Percentiles rank a stretch among this genome's conserved stretches.
Conservation (phyloP, 2,329 filamentous ascomycete genomes). For the Monilinia laxa region DNA sequence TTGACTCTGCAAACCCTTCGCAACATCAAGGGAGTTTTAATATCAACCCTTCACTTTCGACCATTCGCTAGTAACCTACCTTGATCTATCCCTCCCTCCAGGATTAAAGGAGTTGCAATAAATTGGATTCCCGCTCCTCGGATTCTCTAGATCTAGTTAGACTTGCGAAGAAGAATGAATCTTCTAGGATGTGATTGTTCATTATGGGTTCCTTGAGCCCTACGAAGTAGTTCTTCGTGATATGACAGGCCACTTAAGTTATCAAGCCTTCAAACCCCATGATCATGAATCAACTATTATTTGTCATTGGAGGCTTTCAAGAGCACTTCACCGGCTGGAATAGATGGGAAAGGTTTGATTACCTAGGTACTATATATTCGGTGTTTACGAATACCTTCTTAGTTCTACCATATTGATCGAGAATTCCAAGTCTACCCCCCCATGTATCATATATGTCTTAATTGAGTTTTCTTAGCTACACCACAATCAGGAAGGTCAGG, state of each 20-base stretch:
- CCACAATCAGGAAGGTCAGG: neutral
- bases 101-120: slow-evolving; percentile 2
- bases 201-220: neutral
- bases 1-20: neutral
- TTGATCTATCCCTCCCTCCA: neutral
- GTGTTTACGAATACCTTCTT: neutral
- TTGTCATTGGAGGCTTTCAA: neutral
- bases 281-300: neutral
- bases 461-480: neutral
- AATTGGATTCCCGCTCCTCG: neutral
- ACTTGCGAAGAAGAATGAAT: neutral
- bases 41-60: neutral
- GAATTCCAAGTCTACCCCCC: neutral
- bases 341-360: neutral
- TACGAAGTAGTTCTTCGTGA: slow-evolving; percentile 2
- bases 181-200: neutral
- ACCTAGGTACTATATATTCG: too few species aligned
- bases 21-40: neutral
- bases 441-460: neutral
- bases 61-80: too few species aligned
- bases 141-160: neutral
- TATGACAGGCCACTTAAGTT: neutral
- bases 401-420: neutral
- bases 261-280: neutral
- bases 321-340: neutral